Evolutionary conservation across 495 filamentous ascomycete genomes (phyloP).

Genomic region (Lasiosphaeria hispida): DNA sequence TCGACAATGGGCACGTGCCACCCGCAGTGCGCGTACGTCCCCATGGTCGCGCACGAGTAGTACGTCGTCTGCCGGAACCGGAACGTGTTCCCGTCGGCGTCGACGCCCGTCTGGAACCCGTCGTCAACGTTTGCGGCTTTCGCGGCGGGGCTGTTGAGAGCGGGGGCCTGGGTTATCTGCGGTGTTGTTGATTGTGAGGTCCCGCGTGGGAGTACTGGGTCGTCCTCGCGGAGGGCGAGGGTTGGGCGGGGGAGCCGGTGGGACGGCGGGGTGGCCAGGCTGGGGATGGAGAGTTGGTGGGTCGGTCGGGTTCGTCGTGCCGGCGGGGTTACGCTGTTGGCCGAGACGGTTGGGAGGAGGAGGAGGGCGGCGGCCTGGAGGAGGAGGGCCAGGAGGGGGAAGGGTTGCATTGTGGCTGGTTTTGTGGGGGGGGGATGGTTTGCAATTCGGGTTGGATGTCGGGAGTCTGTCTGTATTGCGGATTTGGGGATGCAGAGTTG

Average conservation of each 20-base stretch:
- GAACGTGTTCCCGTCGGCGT: constrained; percentile 2
- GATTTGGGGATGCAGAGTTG: neutral
- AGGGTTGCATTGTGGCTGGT: neutral
- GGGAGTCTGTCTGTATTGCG: too few species aligned
- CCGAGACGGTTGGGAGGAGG: neutral
- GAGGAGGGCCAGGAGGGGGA: too few species aligned
- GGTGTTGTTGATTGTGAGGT: too few species aligned
- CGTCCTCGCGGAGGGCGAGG: constrained; percentile 5
- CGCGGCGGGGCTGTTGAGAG: too few species aligned
- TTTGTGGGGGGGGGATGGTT: neutral
- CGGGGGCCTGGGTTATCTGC: too few species aligned
- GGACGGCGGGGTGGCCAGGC: neutral
- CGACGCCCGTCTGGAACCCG: constrained; percentile 8
- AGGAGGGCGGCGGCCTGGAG: neutral
- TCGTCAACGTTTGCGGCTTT: too few species aligned
- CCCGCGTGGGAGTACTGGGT: too few species aligned
- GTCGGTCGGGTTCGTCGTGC: neutral
- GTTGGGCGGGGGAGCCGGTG: neutral
- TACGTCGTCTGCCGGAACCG: constrained; percentile 41
- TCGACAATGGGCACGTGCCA: constrained; percentile 44
- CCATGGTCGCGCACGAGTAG: constrained; percentile 38
- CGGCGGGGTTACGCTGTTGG: neutral
- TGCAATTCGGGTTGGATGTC: neutral
- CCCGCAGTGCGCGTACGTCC: constrained; percentile 39
- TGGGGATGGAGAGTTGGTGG: neutral